These are phyloP conservation scores for Aspergillus haitiensis DNA, from an alignment of 495 filamentous ascomycete genomes.

Conservation along the genomic window DNA sequence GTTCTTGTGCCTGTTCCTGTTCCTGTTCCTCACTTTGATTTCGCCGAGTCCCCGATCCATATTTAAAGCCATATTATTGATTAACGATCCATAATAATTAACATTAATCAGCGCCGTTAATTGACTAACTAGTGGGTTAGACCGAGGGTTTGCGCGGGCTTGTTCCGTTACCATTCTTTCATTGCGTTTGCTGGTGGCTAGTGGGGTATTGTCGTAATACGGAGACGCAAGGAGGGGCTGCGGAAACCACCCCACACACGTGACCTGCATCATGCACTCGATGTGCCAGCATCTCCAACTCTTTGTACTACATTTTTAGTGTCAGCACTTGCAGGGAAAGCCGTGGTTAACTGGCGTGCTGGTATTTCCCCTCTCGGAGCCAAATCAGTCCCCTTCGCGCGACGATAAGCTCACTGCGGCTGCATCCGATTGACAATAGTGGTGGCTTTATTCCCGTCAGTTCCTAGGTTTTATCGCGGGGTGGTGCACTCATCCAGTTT, in stretches of 20 bases:
- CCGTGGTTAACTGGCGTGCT: background rate
- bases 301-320: background rate
- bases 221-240: conserved; percentile 28
- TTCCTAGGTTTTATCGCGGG: background rate
- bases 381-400: background rate
- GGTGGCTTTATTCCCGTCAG: background rate
- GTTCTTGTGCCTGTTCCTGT: background rate
- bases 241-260: conserved; percentile 42
- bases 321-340: background rate
- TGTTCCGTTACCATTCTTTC: conserved; percentile 2
- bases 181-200: background rate
- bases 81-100: background rate
- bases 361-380: background rate
- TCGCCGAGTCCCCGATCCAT: background rate
- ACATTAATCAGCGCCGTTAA: background rate
- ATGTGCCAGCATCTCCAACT: conserved; percentile 20
- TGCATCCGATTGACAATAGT: background rate
- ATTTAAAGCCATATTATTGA: background rate
- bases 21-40: background rate
- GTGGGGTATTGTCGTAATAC: conserved; percentile 21
- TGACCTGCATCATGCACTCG: conserved; percentile 31
- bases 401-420: background rate
- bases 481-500: no score
- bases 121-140: background rate
- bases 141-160: background rate